Evolutionary conservation across 1,139 yeast species (phyloP).

Genomic region (Kurtzmaniella natalensis): DNA sequence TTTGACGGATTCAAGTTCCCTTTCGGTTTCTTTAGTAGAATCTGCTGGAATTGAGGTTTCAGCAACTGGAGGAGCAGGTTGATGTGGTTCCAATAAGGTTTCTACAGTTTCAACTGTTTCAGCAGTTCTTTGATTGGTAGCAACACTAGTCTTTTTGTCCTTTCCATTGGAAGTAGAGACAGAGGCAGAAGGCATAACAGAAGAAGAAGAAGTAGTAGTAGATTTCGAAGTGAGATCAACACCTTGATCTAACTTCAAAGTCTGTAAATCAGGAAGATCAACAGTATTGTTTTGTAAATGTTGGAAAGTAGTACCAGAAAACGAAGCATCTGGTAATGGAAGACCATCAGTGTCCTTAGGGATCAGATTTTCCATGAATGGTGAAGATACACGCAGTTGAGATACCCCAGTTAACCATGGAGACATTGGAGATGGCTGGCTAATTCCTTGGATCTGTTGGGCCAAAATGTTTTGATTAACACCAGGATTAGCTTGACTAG

Average conservation of each 20-base stretch:
- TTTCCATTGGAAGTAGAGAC: constrained; percentile 1
- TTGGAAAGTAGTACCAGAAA: too few relatives aligned
- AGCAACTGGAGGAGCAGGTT: too few relatives aligned
- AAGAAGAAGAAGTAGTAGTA: too few relatives aligned
- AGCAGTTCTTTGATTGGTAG: too few relatives aligned
- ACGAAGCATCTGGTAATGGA: too few relatives aligned
- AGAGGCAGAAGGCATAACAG: constrained; percentile 6
- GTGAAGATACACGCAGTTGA: constrained; percentile 40
- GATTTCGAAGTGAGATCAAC: too few relatives aligned
- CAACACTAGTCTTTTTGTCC: not conserved
- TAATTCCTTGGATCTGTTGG: constrained; percentile 13
- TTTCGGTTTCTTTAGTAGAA: not conserved
- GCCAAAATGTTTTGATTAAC: constrained; percentile 21
- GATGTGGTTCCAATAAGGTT: too few relatives aligned
- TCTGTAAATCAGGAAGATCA: too few relatives aligned
- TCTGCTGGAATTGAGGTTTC: constrained; percentile 3
- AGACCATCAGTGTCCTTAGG: not conserved
- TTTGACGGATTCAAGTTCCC: not conserved
- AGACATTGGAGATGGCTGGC: constrained; percentile 38
- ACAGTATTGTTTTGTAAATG: too few relatives aligned
- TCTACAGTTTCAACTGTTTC: too few relatives aligned
- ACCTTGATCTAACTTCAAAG: too few relatives aligned
- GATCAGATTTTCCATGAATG: constrained; percentile 25
- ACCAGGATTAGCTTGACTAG: constrained; percentile 28
- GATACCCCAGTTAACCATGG: constrained; percentile 36